Conservation (phyloP, 805 yeast species). For the Sungouiozyma intestinalis region DNA sequence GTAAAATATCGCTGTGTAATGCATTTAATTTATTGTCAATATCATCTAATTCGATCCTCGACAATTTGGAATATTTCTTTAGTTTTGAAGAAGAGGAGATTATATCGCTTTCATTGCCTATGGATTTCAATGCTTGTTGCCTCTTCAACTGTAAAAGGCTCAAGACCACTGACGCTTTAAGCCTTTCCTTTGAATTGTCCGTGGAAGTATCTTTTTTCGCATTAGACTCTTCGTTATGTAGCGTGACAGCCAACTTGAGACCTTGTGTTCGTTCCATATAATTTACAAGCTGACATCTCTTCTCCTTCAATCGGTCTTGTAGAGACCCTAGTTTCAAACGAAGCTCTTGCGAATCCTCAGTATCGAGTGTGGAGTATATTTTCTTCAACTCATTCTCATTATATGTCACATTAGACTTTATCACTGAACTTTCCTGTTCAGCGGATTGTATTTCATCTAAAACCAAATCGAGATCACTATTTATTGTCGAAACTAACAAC, state of each 20-base stretch:
- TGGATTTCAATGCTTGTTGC: conserved; percentile 32
- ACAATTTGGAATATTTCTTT: conserved; percentile 69
- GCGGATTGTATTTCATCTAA: neutral
- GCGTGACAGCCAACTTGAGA: conserved; percentile 44
- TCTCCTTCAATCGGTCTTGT: neutral
- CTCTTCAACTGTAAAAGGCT: conserved; percentile 45
- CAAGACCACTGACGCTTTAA: conserved; percentile 31
- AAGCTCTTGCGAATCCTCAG: neutral
- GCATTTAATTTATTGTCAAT: conserved; percentile 77
- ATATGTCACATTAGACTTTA: neutral
- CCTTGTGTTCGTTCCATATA: conserved; percentile 56
- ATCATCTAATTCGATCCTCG: conserved; percentile 69
- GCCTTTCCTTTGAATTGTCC: conserved; percentile 7
- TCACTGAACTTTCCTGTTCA: neutral
- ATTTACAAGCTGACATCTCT: conserved; percentile 4
- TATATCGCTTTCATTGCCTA: conserved; percentile 40
- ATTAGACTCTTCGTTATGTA: conserved; percentile 40
- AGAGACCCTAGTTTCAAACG: neutral
- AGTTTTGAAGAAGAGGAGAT: conserved; percentile 43
- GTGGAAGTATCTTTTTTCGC: neutral
- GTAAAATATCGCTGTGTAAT: conserved; percentile 14
- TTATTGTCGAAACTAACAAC: conserved; percentile 2
- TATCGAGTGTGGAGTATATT: neutral
- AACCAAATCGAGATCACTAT: conserved; percentile 1
- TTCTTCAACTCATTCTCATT: neutral